Base-by-base conservation (phyloP, 768 basidiomycete species). In the Lentinula edodes region DNA sequence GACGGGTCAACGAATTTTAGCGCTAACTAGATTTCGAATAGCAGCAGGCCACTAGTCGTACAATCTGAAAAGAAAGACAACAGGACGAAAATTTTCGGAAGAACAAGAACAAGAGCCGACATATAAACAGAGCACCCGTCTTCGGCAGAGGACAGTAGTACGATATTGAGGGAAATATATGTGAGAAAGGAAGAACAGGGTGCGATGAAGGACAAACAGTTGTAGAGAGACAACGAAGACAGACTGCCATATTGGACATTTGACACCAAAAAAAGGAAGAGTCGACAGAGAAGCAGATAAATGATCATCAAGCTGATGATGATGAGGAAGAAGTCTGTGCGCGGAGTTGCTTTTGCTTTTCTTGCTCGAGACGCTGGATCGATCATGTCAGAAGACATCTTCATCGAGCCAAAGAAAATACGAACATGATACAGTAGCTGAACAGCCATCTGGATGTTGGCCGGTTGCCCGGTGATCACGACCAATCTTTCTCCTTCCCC, bases 361-460 rank as follows among this genome's bases (percentile, higher is more conserved):
- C 91, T 75, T 91, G 90, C 70, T 93, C 91, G 71, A 93, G 75
- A 62, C 91, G 87, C 91, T 93, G 64, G 46, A 63, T 39, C 58
- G n/a, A 62, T 52, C 50, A 60, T 13, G 45, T 58, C 52, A 12
- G 58, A 51, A 5, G 16, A 35, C 50, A 54, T 18, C 28, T 53
- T 45, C 5, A 35, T 56, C 8, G 61, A 63, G 16, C 48, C 32
- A 48, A 58, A 48, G 45, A 61, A 48, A 53, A 1, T 15, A 78
- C 87, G 63, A 74, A 92, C 91, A 69, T 90, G 89, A 70, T 93
- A 93, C 66, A 99, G 77, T 66, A 98, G 71, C 66, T 92, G 89
- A 39, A 99, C 93, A 6, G 97, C 97, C 84, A 95, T 93, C 73
- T 97, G 94, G 64, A 99, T 96, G 70, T 96, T 95, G 4, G 86